A percentile compares a stretch with the other conserved stretches of the same genome.
Evolutionary conservation across 2,329 filamentous ascomycete genomes (phyloP).

Genomic region (Pyricularia pennisetigena): DNA sequence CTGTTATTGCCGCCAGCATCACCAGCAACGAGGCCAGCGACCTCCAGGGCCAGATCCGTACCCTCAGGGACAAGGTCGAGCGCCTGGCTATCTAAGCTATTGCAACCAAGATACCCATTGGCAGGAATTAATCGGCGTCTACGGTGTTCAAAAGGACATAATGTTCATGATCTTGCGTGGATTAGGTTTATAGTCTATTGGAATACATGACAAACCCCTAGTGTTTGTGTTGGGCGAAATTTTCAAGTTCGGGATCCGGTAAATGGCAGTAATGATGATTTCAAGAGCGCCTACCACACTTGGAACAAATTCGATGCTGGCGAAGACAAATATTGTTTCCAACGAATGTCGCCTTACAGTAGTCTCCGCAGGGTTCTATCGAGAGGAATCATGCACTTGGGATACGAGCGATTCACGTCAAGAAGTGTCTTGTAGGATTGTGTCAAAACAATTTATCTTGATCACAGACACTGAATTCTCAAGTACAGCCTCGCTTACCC

Average conservation of each 20-base stretch:
- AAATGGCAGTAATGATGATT: neutral
- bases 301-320: neutral
- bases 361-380: neutral
- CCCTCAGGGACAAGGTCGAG: slow-evolving; percentile 92
- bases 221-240: neutral
- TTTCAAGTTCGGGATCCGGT: neutral
- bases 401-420: neutral
- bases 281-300: neutral
- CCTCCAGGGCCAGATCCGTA: slow-evolving; percentile 76
- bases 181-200: neutral
- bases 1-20: slow-evolving; percentile 81
- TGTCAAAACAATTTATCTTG: too few relatives aligned
- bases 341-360: neutral
- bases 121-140: neutral
- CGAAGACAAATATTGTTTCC: neutral
- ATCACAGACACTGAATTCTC: too few relatives aligned
- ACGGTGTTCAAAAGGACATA: neutral
- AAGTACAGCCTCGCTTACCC: neutral
- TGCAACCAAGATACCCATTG: neutral
- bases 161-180: neutral
- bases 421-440: neutral
- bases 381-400: neutral
- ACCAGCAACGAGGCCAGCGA: slow-evolving; percentile 89
- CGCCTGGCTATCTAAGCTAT: slow-evolving; percentile 73
- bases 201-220: neutral